Percentiles rank a stretch among this genome's conserved stretches.
phyloP scores from a whole-genome alignment of 352 stramenopile genomes.

The Phytophthora foliorum region DNA sequence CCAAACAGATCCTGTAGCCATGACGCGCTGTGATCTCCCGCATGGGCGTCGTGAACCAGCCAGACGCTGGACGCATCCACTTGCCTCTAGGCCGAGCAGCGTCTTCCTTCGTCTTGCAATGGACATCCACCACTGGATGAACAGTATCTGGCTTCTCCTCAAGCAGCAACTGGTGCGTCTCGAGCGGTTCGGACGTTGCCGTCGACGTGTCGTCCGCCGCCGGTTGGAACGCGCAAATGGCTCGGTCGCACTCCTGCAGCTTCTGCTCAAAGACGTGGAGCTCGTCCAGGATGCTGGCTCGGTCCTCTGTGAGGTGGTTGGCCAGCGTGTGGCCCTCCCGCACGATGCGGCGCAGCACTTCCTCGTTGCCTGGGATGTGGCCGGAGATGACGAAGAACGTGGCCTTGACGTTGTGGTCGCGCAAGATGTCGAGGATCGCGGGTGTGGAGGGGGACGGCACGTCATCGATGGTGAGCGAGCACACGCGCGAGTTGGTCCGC shows the following conservation, averaged over 20 bases:
- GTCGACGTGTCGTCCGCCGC: constrained; percentile 2
- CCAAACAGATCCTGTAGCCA: constrained; percentile 88
- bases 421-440: constrained; percentile 79
- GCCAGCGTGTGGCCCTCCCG: constrained; percentile 79
- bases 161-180: constrained; percentile 36
- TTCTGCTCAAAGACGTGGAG: constrained; percentile 88
- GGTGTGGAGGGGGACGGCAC: constrained; percentile 70
- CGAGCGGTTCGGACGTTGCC: neutral
- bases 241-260: constrained; percentile 78
- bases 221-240: constrained; percentile 60
- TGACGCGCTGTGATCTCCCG: constrained; percentile 72
- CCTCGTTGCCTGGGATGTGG: constrained; percentile 73
- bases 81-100: constrained; percentile 30
- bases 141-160: constrained; percentile 15
- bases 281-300: constrained; percentile 80
- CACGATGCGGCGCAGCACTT: constrained; percentile 79
- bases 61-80: constrained; percentile 85
- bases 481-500: constrained; percentile 58
- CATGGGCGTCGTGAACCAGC: constrained; percentile 89
- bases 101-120: constrained; percentile 1
- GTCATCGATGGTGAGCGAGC: constrained; percentile 86
- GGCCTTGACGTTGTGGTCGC: constrained; percentile 66
- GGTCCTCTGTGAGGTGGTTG: constrained; percentile 88
- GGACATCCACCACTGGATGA: neutral
- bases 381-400: constrained; percentile 91